phyloP scores from a whole-genome alignment of 306 rosid genomes.

The Sicyos edulis region DNA sequence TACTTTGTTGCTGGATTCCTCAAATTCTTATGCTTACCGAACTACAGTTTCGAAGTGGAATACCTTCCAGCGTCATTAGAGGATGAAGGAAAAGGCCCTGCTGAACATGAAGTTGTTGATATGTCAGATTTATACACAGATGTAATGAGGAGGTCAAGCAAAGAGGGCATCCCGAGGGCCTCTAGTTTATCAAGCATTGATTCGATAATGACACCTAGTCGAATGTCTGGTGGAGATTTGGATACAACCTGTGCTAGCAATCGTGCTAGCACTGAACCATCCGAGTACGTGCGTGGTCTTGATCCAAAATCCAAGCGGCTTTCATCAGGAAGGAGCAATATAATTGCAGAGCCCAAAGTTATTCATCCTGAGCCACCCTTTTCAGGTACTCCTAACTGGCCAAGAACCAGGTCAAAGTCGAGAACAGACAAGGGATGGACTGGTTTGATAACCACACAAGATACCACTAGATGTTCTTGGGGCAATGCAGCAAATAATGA shows the following conservation, averaged over 20 bases:
- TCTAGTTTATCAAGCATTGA: slow-evolving; percentile 99
- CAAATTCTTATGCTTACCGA: slow-evolving; percentile 89
- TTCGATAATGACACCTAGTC: slow-evolving; percentile 94
- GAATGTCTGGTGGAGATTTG: slow-evolving; percentile 80
- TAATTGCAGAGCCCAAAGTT: slow-evolving; percentile 85
- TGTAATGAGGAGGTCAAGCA: slow-evolving; percentile 75
- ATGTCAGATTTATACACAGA: slow-evolving; percentile 78
- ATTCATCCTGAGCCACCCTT: slow-evolving; percentile 87
- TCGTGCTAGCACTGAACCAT: slow-evolving; percentile 89
- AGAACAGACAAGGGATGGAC: slow-evolving; percentile 88
- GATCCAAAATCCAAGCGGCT: slow-evolving; percentile 89
- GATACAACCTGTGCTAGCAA: slow-evolving; percentile 62
- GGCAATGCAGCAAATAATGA: slow-evolving; percentile 62
- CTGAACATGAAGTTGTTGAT: slow-evolving; percentile 69
- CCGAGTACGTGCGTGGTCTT: slow-evolving; percentile 89
- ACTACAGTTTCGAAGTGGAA: slow-evolving; percentile 86
- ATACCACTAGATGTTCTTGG: slow-evolving; percentile 75
- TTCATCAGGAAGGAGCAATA: slow-evolving; percentile 73
- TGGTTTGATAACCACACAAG: slow-evolving; percentile 77
- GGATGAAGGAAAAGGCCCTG: slow-evolving; percentile 61
- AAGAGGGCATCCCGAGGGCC: slow-evolving; percentile 91
- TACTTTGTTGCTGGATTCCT: slow-evolving; percentile 96
- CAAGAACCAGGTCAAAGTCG: slow-evolving; percentile 91
- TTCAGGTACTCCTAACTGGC: slow-evolving; percentile 95
- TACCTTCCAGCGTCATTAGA: slow-evolving; percentile 79